Base-by-base conservation (phyloP, 2,329 filamentous ascomycete genomes). In the Exophiala sp. region DNA sequence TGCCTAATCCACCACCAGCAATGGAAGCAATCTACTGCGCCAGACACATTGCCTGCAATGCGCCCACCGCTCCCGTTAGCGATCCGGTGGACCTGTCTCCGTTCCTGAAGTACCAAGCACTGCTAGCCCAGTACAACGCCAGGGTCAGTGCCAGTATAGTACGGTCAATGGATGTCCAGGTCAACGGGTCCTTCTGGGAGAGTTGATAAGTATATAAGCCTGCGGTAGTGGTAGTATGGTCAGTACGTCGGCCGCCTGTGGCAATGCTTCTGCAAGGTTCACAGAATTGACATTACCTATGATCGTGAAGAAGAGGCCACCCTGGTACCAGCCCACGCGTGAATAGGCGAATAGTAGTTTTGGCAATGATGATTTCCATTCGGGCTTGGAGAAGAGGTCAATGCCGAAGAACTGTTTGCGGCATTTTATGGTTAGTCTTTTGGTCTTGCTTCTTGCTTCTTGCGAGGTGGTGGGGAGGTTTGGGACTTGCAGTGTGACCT, bases 41-140 rank as follows among this genome's bases (percentile, higher is more conserved):
- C 40, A 44, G 34, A 20, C 59, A 54, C 57, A 56, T 58, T 11
- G 55, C 64, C 47, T 65, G 61, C 46, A 65, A 35, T 2, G 48
- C 45, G 8, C 61, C 64, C 12, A 61, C 63, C 10, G 54, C 29
- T 18, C 52, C 65, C 2, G 58, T 58, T 1, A 61, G 44, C 3
- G 55, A 20, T 2, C 61, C 64, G 33, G 53, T 65, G 10, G n/a
- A 32, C 29, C 47, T 54, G 1, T 65, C 57, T 0, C 65, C 65
- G 2, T 60, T 54, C 24, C 48, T 52, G 12, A 64, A 33, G 58
- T 65, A 65, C 64, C 65, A 65, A 12, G 50, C 64, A 11, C 62
- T 62, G 18, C 63, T 65, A 9, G 43, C 53, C 58, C 62, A 60
- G 32, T 65, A 60, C 39, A 66, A 59, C 8, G 54, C 54, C 10